phyloP scores from a whole-genome alignment of 2,329 filamentous ascomycete genomes.

The Boeremia lycopersici region DNA sequence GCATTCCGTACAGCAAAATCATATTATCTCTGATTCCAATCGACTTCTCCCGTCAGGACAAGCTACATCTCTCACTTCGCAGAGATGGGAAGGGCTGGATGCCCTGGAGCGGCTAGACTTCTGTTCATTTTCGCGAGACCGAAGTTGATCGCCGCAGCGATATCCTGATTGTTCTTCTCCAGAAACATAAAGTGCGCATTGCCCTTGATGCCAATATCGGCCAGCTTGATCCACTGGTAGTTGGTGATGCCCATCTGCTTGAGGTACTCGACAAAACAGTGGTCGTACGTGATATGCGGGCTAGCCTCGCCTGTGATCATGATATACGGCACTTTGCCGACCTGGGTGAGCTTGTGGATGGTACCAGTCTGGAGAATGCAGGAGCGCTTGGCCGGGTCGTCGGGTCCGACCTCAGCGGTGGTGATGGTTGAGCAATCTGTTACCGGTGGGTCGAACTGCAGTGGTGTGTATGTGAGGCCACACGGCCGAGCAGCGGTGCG shows the following conservation, averaged over 20 bases:
- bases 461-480: constrained; percentile 26
- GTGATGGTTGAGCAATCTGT: constrained; percentile 22
- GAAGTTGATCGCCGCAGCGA: constrained; percentile 41
- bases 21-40: too few relatives aligned
- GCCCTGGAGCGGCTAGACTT: constrained; percentile 8
- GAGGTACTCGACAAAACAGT: constrained; percentile 38
- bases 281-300: constrained; percentile 40
- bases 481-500: constrained; percentile 25
- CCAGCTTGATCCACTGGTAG: constrained; percentile 54
- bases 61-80: not conserved
- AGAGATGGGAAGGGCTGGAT: constrained; percentile 7
- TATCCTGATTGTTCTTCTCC: constrained; percentile 57
- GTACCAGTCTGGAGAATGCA: constrained; percentile 24
- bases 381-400: constrained; percentile 18
- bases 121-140: constrained; percentile 7
- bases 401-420: constrained; percentile 20
- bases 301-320: constrained; percentile 40
- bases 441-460: constrained; percentile 23
- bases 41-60: not conserved
- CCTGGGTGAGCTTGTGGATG: constrained; percentile 25
- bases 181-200: constrained; percentile 64
- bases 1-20: too few relatives aligned
- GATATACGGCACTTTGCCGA: constrained; percentile 38
- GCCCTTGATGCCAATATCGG: constrained; percentile 53
- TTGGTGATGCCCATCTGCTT: constrained; percentile 51